phyloP scores from a whole-genome alignment of 495 filamentous ascomycete species.

The Talaromyces stipitatus region DNA sequence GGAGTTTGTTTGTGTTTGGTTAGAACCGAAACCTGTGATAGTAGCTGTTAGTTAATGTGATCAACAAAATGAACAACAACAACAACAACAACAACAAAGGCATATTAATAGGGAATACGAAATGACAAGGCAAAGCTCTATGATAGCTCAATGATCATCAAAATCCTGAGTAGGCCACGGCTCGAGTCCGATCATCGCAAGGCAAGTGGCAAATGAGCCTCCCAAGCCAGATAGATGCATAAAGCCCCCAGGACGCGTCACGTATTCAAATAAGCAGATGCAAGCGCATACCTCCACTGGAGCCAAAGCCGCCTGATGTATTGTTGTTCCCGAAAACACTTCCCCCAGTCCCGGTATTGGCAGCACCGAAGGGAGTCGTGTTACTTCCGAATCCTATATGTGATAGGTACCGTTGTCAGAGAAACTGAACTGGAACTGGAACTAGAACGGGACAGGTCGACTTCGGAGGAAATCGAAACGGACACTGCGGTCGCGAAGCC shows the following conservation, averaged over 20 bases:
- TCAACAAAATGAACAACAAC: background rate
- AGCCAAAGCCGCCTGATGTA: constrained; percentile 44
- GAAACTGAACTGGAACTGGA: background rate
- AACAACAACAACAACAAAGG: constrained; percentile 4
- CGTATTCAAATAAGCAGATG: constrained; percentile 12
- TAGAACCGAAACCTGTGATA: constrained; percentile 30
- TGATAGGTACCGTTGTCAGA: constrained; percentile 31
- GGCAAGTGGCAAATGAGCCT: background rate
- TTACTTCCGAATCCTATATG: constrained; percentile 52
- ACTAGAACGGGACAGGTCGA: background rate
- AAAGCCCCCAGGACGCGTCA: background rate
- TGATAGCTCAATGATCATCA: background rate
- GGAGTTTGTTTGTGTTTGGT: constrained; percentile 24
- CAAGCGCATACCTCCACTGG: constrained; percentile 48
- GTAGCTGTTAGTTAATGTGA: constrained; percentile 10
- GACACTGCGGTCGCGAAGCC: constrained; percentile 13
- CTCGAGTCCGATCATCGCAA: background rate
- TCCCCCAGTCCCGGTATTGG: constrained; percentile 34
- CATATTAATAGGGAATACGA: constrained; percentile 5
- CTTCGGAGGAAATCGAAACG: background rate
- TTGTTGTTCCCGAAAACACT: constrained; percentile 30
- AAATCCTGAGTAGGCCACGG: background rate
- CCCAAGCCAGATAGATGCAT: background rate
- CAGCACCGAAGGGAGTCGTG: constrained; percentile 29
- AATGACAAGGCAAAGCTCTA: constrained; percentile 11